Evolutionary conservation across 2,329 filamentous ascomycete species (phyloP), one percentile per base, ranked within the genome.

Genomic region (Diaporthe longicolla): DNA sequence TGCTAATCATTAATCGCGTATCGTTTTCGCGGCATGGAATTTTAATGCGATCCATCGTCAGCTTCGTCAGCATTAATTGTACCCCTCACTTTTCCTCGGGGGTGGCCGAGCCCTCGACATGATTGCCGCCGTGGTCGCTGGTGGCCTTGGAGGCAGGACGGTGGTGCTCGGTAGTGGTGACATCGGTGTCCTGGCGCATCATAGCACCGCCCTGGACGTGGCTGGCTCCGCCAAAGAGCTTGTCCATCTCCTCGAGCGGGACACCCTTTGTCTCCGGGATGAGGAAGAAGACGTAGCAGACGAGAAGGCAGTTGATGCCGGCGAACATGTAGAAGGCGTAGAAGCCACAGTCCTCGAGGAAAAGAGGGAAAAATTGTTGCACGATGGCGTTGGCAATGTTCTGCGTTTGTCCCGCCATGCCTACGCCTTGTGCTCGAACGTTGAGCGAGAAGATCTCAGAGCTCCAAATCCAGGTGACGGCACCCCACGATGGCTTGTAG

Each of bases 401-500:
- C 76, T 89, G 88, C 70, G 84, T 87, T 79, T 89, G 85, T 40
- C 83, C 84, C 75, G 82, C 90, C 90, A 93, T 93, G 73, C 90
- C 91, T 6, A 93, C 90, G 21, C 90, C 91, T 80, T 93, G 91
- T 8, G 90, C 90, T 72, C 91, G 89, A 19, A 93, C 89, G 81
- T 93, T 93, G 89, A 92, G 91, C 73, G 87, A 89, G 83, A 93
- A 93, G 70, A 93, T 84, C 77, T 92, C 91, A 0, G 89, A 86
- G 0, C 90, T 92, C 89, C 89, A 92, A 79, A 92, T 92, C 91
- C 91, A 93, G 17, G 90, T 89, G 5, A 90, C 92, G 15, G 90
- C 90, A 54, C 90, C 90, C 89, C 90, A 92, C 0, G 88, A 90
- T 1, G 90, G 90, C 80, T 93, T 93, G 82, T 92, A 90, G 82